Base-by-base conservation (phyloP, 306 rosid species). In the Cucurbita moschata region DNA sequence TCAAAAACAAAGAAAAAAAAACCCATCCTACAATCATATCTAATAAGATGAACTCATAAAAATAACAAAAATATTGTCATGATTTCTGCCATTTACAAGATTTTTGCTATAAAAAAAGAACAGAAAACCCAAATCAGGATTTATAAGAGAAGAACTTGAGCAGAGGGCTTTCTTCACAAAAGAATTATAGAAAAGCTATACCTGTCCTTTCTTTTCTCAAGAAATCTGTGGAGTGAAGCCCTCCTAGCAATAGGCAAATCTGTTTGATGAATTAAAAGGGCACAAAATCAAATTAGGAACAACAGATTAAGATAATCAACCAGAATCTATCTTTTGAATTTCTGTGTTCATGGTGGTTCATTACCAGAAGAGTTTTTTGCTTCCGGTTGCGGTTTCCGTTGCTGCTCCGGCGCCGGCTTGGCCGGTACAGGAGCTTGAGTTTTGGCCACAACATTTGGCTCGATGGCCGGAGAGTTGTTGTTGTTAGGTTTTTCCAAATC, bases 181-280 rank as follows among this genome's bases (percentile, higher is more conserved):
- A 46, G 12, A 49, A 26, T 37, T 8, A 42, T 55, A 7, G 8
- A 9, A 50, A 47, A 8, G 0, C 6, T 10, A 67, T 75, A 93
- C 98, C 98, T 90, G 61, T 94, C 97, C 85, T 94, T 94, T 21
- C 97, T 89, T 81, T 94, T 94, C 84, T 85, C 90, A 64, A 90
- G 83, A 79, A 94, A 94, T 71, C 92, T 88, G n/a, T 88, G 86
- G 51, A 94, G 98, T 11, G 98, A 90, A 64, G 86, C 85, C 82
- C 96, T 85, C 79, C 96, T 90, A 47, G 92, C 96, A 56, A 88
- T 85, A 16, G 94, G 88, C 85, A 90, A 73, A 72, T 93, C 96
- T 89, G 86, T 18, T 68, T 46, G 10, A 60, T 57, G 39, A 66
- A 73, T 75, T 38, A 52, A 50, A 43, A 2, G 30, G 52, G 4